Base-by-base conservation (phyloP, 1,284 basidiomycete species). In the Boletus calvinii region DNA sequence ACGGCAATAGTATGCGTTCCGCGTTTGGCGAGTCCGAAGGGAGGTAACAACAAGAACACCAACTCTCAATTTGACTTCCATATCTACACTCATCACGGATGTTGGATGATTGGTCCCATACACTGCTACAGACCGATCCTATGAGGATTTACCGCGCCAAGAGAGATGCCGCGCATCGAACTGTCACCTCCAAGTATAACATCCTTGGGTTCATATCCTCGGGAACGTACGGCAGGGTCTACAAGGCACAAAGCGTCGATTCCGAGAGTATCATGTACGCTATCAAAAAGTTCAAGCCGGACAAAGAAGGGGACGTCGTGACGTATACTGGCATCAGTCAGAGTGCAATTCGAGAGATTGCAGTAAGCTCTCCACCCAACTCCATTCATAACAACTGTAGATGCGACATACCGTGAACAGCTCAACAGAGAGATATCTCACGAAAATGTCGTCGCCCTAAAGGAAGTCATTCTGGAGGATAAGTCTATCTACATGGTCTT, bases 241-340 rank as follows among this genome's bases (percentile, higher is more conserved):
- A 99, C 81, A 99, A 99, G 71, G 97, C 95, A 0, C 82, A 90
- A 56, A 87, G 88, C 57, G 77, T 83, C 31, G 87, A 83, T 1
- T 74, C 76, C 10, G 85, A 87, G 39, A 83, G 77, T 1, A 77
- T 75, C 52, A 79, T 96, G 44, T 90, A 94, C 64, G 97, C 96
- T 4, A 98, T 99, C 75, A 99, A 99, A 76, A 99, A 99, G 72
- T 99, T 99, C 78, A 99, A 99, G 70, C 95, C 96, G 0, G 97
- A 99, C 77, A 98, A 98, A 70, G 94, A 97, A 73, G 94, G 94
- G 31, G 94, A 97, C 65, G 85, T 92, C 2, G 74, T 89, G 46
- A 92, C 91, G 1, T 99, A 98, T 69, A 97, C 94, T 8, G 97
- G 97, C 5, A 96, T 99, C 65, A 96, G 92, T 65, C 97, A 98